Base-by-base conservation (phyloP, 129 eudicot species). In the Arctium minus region DNA sequence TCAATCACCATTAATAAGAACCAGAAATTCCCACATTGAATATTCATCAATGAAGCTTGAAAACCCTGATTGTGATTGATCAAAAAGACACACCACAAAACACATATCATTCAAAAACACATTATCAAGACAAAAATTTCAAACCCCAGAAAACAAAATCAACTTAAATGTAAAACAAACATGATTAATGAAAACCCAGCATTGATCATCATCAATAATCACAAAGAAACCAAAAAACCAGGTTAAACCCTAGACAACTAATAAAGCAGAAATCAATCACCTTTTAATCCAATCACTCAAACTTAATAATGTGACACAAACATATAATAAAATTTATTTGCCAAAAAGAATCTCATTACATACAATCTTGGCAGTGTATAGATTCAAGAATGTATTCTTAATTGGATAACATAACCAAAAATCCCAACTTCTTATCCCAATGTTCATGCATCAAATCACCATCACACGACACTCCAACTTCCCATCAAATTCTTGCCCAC, bases 401-500 rank as follows among this genome's bases (percentile, higher is more conserved):
- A 76, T 31, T 27, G 22, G 50, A 83, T 36, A 46, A 70, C 62
- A 83, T 15, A 29, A 42, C 44, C 30, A 69, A 53, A 71, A 83
- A 29, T 83, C 82, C 82, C 73, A 83, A 75, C 76, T 75, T 75
- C 50, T 18, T 11, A 42, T 48, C 35, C 8, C 78, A 77, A 62
- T 22, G 30, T 73, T 84, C 62, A 65, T 79, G 72, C 48, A 79
- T 74, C 76, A 79, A 79, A 44, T 22, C 80, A 75, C 30, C 40
- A 39, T 38, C 22, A 79, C 44, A 17, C 76, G 69, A 17, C 40
- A 31, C 32, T 7, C 75, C 70, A 77, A 71, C 70, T n/a, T 29
- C 78, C 31, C 1, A 50, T 76, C 80, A 76, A 68, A 82, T 0
- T 6, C 86, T 35, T 13, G 72, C 75, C 87, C 75, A 74, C 87